Evolutionary conservation across 192 early-diverging fungal genomes (phyloP).

Genomic region (Umbelopsis sp.): DNA sequence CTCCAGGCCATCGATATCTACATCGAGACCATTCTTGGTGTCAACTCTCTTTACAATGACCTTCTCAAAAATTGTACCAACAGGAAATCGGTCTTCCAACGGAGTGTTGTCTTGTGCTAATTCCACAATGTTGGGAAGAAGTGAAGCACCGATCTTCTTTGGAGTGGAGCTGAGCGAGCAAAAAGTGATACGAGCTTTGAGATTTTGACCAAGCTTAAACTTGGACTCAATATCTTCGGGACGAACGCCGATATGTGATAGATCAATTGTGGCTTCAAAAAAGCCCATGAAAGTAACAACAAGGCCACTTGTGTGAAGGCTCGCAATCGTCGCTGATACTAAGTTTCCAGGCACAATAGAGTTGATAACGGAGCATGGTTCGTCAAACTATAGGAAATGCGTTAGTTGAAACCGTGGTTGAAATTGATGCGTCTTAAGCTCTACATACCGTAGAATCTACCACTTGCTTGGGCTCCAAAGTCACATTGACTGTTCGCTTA

Average conservation of each 20-base stretch:
- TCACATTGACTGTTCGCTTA: constrained; percentile 66
- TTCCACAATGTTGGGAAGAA: constrained; percentile 58
- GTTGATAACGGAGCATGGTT: constrained; percentile 65
- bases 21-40: constrained; percentile 61
- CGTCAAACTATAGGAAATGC: neutral
- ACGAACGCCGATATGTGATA: constrained; percentile 47
- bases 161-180: constrained; percentile 66
- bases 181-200: constrained; percentile 76
- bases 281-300: constrained; percentile 80
- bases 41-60: constrained; percentile 66
- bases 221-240: constrained; percentile 54
- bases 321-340: constrained; percentile 67
- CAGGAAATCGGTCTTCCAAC: constrained; percentile 53
- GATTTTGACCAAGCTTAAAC: constrained; percentile 63
- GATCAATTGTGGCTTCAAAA: constrained; percentile 74
- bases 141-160: constrained; percentile 63
- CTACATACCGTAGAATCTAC: constrained; percentile 48
- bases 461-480: constrained; percentile 63
- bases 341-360: constrained; percentile 82
- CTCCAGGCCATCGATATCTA: constrained; percentile 52
- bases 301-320: constrained; percentile 66
- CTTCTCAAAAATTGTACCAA: constrained; percentile 72
- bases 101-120: constrained; percentile 32
- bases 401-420: neutral
- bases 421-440: too few species aligned